Evolutionary conservation across 352 stramenopile genomes (phyloP).

Genomic region (Pythium graminicola): DNA sequence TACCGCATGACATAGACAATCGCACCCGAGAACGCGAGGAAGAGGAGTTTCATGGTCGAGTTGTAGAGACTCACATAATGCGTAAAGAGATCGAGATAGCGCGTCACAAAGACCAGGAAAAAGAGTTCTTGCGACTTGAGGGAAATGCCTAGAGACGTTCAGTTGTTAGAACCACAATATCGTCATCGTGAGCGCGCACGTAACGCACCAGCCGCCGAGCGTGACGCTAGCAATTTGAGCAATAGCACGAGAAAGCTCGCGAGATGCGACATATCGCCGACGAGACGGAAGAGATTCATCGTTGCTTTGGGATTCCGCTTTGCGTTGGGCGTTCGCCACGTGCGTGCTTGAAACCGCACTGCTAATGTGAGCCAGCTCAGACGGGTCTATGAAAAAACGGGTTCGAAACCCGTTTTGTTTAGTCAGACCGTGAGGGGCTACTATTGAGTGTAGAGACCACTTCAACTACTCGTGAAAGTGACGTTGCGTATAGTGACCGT

Average conservation of each 20-base stretch:
- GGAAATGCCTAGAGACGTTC: conserved; percentile 98
- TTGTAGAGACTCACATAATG: conserved; percentile 97
- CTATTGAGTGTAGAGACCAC: not conserved
- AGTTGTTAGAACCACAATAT: no score
- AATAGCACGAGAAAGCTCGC: conserved; percentile 98
- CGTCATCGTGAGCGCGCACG: not conserved
- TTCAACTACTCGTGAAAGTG: conserved; percentile 19
- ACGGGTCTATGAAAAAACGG: no score
- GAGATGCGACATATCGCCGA: conserved; percentile 98
- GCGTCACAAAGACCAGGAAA: conserved; percentile 97
- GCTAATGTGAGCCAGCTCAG: not conserved
- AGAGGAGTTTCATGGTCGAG: conserved; percentile 98
- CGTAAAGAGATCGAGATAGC: conserved; percentile 98
- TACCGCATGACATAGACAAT: conserved; percentile 99
- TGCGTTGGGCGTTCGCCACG: conserved; percentile 14
- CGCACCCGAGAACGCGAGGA: conserved; percentile 93
- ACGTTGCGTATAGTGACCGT: not conserved
- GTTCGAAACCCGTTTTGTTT: not conserved
- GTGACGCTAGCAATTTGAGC: conserved; percentile 90
- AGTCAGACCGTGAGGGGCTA: not conserved
- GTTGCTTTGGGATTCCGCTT: no score
- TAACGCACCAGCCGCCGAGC: conserved; percentile 61
- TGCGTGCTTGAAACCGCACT: conserved; percentile 8
- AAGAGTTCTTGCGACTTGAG: conserved; percentile 99
- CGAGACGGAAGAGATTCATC: conserved; percentile 97